Evolutionary conservation across 176 grass and related monocot species (phyloP).

Genomic region (Alopecurus myosuroides): DNA sequence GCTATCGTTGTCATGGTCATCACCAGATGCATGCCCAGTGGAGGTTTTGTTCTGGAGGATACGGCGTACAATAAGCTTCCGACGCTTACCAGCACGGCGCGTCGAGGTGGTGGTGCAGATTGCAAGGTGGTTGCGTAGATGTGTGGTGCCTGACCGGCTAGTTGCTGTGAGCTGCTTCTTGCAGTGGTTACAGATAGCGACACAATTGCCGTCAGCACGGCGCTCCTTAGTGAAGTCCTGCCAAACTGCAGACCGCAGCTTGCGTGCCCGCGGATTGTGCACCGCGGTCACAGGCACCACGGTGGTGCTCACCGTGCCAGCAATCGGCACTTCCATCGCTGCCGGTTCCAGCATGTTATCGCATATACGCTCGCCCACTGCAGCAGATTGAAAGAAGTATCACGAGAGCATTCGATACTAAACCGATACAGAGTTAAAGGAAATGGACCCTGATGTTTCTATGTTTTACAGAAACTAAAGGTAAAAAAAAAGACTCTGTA

Average conservation of each 20-base stretch:
- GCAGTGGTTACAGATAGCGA: constrained; percentile 96
- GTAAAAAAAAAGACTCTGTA: background rate
- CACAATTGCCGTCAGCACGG: constrained; percentile 64
- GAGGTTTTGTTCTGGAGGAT: constrained; percentile 44
- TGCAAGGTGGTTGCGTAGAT: constrained; percentile 83
- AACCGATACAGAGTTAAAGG: background rate
- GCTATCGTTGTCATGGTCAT: constrained; percentile 31
- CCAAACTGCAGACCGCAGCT: constrained; percentile 87
- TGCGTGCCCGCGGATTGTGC: constrained; percentile 76
- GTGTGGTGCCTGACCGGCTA: constrained; percentile 90
- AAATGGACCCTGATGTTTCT: background rate
- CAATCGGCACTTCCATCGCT: constrained; percentile 36
- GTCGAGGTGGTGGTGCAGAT: constrained; percentile 74
- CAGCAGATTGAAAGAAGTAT: constrained; percentile 18
- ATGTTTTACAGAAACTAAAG: background rate
- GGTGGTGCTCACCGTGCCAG: constrained; percentile 21
- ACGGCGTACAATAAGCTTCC: constrained; percentile 86
- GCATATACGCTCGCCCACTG: constrained; percentile 21
- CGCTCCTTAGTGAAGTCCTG: constrained; percentile 98
- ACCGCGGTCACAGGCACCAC: constrained; percentile 11
- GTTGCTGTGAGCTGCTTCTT: constrained; percentile 99
- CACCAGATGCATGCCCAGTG: constrained; percentile 22
- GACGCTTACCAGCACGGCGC: constrained; percentile 53
- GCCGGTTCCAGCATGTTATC: constrained; percentile 42
- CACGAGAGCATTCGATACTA: background rate